Percentiles rank a stretch among this genome's conserved stretches.
Evolutionary conservation across 306 rosid genomes (phyloP).

Genomic region (Malus orientalis): DNA sequence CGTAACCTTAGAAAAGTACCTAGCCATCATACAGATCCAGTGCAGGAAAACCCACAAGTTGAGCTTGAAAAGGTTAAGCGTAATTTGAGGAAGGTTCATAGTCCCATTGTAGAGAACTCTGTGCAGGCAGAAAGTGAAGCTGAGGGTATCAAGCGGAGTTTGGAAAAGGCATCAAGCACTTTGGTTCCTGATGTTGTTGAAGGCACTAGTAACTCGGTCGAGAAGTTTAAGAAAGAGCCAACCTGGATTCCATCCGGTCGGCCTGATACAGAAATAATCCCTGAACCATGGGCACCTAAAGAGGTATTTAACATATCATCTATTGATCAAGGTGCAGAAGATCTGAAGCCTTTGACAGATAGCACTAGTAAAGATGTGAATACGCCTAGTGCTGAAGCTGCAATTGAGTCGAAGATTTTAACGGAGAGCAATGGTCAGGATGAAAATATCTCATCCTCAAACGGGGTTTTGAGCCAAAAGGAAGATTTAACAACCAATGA

Average conservation of each 20-base stretch:
- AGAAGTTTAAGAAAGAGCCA: constrained; percentile 48
- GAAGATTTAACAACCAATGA: constrained; percentile 58
- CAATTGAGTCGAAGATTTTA: constrained; percentile 34
- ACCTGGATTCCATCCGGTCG: constrained; percentile 14
- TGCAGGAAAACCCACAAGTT: constrained; percentile 74
- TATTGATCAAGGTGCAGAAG: constrained; percentile 38
- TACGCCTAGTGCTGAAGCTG: constrained; percentile 33
- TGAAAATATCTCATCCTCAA: constrained; percentile 38
- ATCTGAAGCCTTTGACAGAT: constrained; percentile 46
- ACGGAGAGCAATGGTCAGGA: constrained; percentile 38
- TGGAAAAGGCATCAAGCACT: constrained; percentile 45
- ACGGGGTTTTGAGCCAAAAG: constrained; percentile 53
- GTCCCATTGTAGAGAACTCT: constrained; percentile 63
- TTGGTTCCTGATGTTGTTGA: constrained; percentile 33
- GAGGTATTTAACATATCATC: constrained; percentile 37
- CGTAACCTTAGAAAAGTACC: constrained; percentile 53
- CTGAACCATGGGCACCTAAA: constrained; percentile 33
- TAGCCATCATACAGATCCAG: constrained; percentile 52
- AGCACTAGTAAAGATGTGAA: constrained; percentile 38
- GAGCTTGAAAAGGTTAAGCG: constrained; percentile 96
- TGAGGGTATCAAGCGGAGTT: constrained; percentile 40
- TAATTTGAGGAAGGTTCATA: constrained; percentile 85
- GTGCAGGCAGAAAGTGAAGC: constrained; percentile 46
- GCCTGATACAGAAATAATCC: constrained; percentile 47
- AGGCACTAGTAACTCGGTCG: constrained; percentile 27